Evolutionary conservation across 805 yeast species (phyloP).

Genomic region (Suhomyces canberraensis): DNA sequence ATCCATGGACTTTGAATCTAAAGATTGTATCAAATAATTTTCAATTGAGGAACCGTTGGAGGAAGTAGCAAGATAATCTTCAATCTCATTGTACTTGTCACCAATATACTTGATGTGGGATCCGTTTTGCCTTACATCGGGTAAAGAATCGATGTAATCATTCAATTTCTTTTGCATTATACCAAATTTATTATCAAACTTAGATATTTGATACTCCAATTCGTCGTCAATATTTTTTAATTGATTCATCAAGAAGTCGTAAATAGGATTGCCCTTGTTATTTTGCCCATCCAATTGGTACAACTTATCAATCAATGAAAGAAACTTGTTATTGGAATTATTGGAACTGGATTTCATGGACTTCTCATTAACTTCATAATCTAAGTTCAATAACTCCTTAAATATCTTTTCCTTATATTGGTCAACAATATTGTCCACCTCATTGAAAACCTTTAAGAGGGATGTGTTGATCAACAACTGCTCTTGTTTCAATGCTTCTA

Average conservation of each 20-base stretch:
- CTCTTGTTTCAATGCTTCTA: constrained; percentile 20
- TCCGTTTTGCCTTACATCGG: constrained; percentile 30
- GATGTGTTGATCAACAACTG: constrained; percentile 27
- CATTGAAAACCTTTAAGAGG: constrained; percentile 25
- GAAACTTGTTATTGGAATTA: constrained; percentile 28
- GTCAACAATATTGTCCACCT: constrained; percentile 31
- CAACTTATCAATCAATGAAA: constrained; percentile 37
- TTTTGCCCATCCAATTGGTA: constrained; percentile 27
- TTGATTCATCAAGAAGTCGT: constrained; percentile 34
- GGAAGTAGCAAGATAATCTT: constrained; percentile 31
- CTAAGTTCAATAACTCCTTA: constrained; percentile 36
- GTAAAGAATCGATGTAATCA: constrained; percentile 34
- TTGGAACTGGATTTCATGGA: constrained; percentile 5
- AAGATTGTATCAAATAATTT: constrained; percentile 1
- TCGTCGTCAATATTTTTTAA: constrained; percentile 29
- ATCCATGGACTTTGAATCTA: neutral
- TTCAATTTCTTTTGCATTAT: constrained; percentile 35
- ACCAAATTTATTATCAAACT: constrained; percentile 33
- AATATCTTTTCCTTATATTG: constrained; percentile 35
- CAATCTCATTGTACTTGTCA: constrained; percentile 36
- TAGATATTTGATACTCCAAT: constrained; percentile 32
- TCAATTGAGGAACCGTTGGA: constrained; percentile 11
- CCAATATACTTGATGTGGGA: constrained; percentile 36
- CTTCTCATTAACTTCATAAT: constrained; percentile 26
- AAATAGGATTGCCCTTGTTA: constrained; percentile 26